Base-by-base conservation (phyloP, 177 flowering plant species). In the Tripterygium wilfordii region DNA sequence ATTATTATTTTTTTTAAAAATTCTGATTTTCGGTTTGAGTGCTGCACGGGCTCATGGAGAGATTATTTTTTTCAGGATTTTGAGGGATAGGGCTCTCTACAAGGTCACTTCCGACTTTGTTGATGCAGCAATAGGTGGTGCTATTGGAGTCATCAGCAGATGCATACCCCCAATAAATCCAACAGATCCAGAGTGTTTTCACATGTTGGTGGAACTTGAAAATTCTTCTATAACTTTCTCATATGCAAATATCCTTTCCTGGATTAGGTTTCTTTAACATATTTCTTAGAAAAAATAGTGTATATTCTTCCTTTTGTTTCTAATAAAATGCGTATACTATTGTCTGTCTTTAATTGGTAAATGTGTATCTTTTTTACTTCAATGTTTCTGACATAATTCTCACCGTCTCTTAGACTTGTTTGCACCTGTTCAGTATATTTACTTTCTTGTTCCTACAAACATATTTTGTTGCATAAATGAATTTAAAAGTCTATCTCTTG, bases 141-240 rank as follows among this genome's bases (percentile, higher is more conserved):
- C 99, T 46, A 66, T 85, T 68, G 99, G 97, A 56, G 99, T 94
- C 54, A 94, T 94, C 49, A 83, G 68, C 77, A 78, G 97, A 83
- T 89, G 99, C 51, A 87, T 94, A 56, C 97, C 97, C 3, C 97
- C 99, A 4, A 94, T 94, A 39, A 94, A 94, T 70, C 97, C 99
- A 58, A 87, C 99, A 48, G 99, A 94, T 73, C 99, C 99, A 20
- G 99, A 94, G 75, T 89, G 99, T 73, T 89, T 94, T 67, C 99
- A 94, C 72, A 94, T 94, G 99, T 94, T 47, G 83, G 99, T 76
- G 17, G 22, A 14, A 12, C 21, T 30, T 39, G 16, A 20, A 53
- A 19, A 29, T 10, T 9, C 16, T 8, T 15, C 21, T 10, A 7
- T 20, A n/a, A n/a, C n/a, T n/a, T n/a, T n/a, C n/a, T n/a, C n/a